Evolutionary conservation across 345 rosid species (phyloP).

Genomic region (Xanthoceras sorbifolium): DNA sequence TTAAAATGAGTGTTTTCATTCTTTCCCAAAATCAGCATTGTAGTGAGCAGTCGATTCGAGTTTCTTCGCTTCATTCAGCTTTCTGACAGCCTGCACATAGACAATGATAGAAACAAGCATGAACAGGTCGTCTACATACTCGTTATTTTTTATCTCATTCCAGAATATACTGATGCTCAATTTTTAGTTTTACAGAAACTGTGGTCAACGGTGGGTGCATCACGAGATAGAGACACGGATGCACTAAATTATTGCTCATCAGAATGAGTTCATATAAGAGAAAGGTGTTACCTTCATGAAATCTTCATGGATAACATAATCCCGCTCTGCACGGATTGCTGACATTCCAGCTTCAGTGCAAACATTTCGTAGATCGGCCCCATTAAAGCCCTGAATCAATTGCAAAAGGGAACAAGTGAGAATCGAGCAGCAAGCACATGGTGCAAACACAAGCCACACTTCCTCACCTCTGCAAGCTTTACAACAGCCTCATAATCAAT

Average conservation of each 20-base stretch:
- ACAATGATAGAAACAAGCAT: constrained; percentile 4
- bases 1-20: constrained; percentile 30
- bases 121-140: neutral
- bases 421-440: neutral
- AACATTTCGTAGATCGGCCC: constrained; percentile 91
- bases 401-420: neutral
- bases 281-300: constrained; percentile 80
- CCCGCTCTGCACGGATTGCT: constrained; percentile 94
- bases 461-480: constrained; percentile 87
- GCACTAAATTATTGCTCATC: neutral
- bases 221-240: neutral
- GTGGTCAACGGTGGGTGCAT: too few relatives aligned
- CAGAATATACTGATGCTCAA: neutral
- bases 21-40: constrained; percentile 89
- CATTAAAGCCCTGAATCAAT: constrained; percentile 78
- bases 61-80: constrained; percentile 89
- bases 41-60: constrained; percentile 91
- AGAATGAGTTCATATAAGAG: neutral
- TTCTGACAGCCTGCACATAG: constrained; percentile 81
- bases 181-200: neutral
- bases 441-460: neutral
- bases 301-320: constrained; percentile 96
- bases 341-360: constrained; percentile 99
- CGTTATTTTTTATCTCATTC: neutral
- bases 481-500: constrained; percentile 89